Conservation (phyloP, 2,329 filamentous ascomycete genomes). For the Pyrenophora graminea region DNA sequence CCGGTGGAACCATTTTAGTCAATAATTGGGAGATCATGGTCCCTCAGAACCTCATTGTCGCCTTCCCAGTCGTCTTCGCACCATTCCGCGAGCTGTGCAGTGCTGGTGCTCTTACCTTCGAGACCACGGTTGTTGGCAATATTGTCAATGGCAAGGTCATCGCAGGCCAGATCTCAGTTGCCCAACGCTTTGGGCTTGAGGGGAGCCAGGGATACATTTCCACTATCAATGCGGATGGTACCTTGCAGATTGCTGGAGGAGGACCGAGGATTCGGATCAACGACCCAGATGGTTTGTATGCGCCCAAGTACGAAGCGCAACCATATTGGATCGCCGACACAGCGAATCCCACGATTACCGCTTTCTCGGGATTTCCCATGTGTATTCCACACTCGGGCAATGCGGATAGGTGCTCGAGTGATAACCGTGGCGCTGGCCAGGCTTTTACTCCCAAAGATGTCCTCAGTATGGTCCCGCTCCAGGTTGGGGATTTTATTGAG, state of each 20-base stretch:
- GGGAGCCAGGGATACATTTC: constrained; percentile 45
- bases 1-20: constrained; percentile 53
- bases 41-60: constrained; percentile 56
- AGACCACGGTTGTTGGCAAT: constrained; percentile 47
- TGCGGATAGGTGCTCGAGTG: constrained; percentile 44
- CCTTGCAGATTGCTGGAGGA: constrained; percentile 45
- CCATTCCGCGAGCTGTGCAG: constrained; percentile 45
- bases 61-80: constrained; percentile 55
- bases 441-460: constrained; percentile 42
- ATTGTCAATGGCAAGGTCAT: constrained; percentile 44
- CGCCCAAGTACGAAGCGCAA: constrained; percentile 20
- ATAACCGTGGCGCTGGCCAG: constrained; percentile 43
- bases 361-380: constrained; percentile 59
- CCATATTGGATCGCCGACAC: constrained; percentile 56
- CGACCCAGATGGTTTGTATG: constrained; percentile 54
- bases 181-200: constrained; percentile 44
- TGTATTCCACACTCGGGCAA: constrained; percentile 53
- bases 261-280: constrained; percentile 46
- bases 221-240: constrained; percentile 40
- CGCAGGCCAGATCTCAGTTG: constrained; percentile 47
- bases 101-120: constrained; percentile 26
- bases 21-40: constrained; percentile 54
- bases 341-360: constrained; percentile 53
- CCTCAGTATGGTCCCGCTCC: constrained; percentile 49
- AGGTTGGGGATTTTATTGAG: constrained; percentile 49